phyloP scores from a whole-genome alignment of 768 basidiomycete species.

The Asterophora parasitica region DNA sequence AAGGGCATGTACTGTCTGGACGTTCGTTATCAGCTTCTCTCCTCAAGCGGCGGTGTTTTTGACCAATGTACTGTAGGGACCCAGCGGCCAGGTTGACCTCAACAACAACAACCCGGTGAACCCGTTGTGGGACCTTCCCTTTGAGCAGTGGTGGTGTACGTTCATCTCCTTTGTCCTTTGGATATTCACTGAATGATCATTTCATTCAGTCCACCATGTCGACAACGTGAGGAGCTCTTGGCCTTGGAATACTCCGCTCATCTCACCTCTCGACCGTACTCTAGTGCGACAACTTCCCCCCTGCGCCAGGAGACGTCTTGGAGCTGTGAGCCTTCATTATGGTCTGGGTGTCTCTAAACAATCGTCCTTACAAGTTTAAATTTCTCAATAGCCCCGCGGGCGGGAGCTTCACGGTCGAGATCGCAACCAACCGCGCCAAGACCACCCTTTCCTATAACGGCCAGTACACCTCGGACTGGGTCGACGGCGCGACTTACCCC shows the following conservation, averaged over 20 bases:
- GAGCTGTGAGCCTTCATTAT: constrained; percentile 32
- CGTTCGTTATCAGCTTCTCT: constrained; percentile 22
- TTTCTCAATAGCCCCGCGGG: constrained; percentile 38
- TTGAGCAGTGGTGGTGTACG: constrained; percentile 44
- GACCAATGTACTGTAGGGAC: constrained; percentile 22
- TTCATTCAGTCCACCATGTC: constrained; percentile 29
- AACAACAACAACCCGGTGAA: constrained; percentile 36
- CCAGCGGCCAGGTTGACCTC: constrained; percentile 22
- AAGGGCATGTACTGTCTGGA: constrained; percentile 44
- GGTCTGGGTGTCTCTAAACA: too few species aligned
- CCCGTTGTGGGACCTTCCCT: constrained; percentile 38
- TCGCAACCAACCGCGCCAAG: constrained; percentile 44
- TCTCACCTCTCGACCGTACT: neutral
- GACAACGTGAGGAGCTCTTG: constrained; percentile 24
- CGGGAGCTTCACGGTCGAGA: constrained; percentile 41
- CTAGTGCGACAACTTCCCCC: constrained; percentile 41
- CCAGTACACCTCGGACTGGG: constrained; percentile 35
- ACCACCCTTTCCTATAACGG: constrained; percentile 42
- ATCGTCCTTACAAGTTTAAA: neutral
- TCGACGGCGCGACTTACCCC: constrained; percentile 39
- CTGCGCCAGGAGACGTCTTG: constrained; percentile 34
- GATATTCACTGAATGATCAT: neutral
- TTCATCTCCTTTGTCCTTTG: constrained; percentile 4
- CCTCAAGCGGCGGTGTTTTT: neutral
- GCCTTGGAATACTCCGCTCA: neutral